These are phyloP conservation scores for Apiospora koreana DNA, from an alignment of 2,329 filamentous ascomycete genomes.

Conservation along the genomic window DNA sequence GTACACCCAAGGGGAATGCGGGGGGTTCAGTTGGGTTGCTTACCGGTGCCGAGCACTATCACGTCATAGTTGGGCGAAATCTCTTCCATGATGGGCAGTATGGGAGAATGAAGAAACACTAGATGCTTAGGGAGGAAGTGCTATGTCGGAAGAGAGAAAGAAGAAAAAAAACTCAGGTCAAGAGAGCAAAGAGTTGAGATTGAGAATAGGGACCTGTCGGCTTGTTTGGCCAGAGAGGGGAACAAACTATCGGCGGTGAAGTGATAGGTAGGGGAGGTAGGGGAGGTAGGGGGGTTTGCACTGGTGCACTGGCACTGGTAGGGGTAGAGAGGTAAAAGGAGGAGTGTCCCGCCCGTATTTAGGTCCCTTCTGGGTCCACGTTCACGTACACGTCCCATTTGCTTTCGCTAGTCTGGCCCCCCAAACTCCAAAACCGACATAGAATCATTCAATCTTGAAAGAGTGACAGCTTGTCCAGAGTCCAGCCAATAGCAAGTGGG, in stretches of 20 bases:
- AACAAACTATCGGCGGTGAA: constrained; percentile 9
- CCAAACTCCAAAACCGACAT: neutral
- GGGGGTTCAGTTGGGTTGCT: constrained; percentile 45
- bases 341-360: constrained; percentile 5
- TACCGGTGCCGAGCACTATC: constrained; percentile 96
- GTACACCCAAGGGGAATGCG: constrained; percentile 24
- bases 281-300: neutral
- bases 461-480: constrained; percentile 8
- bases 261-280: neutral
- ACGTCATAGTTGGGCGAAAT: constrained; percentile 99
- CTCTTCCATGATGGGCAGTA: constrained; percentile 77
- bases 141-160: constrained; percentile 21
- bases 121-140: constrained; percentile 27
- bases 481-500: constrained; percentile 9
- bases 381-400: constrained; percentile 1
- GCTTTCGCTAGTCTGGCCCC: constrained; percentile 5
- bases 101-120: constrained; percentile 27
- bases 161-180: constrained; percentile 16
- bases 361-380: constrained; percentile 6
- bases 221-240: neutral
- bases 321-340: neutral
- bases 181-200: constrained; percentile 3
- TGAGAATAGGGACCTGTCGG: constrained; percentile 6
- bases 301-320: neutral
- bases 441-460: neutral